Conservation (phyloP, 768 basidiomycete genomes). For the Pisolithus microcarpus region DNA sequence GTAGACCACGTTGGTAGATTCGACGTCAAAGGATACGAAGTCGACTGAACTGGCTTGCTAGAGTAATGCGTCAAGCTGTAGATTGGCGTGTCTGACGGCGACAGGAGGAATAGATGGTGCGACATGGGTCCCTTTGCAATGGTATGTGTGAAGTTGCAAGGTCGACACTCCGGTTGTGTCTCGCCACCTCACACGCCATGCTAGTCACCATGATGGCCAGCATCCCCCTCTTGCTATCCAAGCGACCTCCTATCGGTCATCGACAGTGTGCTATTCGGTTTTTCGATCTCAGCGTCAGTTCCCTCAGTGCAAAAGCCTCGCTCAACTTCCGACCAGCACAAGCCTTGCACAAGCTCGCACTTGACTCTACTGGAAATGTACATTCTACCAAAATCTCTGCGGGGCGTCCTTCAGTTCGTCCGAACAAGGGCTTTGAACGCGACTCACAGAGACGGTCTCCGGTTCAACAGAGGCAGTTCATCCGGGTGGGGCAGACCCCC, state of each 20-base stretch:
- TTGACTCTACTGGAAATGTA: background rate
- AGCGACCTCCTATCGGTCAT: too few relatives aligned
- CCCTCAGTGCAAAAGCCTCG: background rate
- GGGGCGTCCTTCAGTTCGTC: conserved; percentile 11
- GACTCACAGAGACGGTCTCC: conserved; percentile 16
- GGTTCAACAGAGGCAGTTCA: conserved; percentile 7
- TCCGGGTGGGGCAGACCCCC: conserved; percentile 23
- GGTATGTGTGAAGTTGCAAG: too few relatives aligned
- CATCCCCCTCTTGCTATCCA: too few relatives aligned
- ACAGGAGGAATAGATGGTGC: conserved; percentile 79
- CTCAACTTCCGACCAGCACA: background rate
- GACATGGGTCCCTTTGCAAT: conserved; percentile 45
- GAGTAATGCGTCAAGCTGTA: conserved; percentile 82
- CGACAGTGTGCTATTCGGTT: background rate
- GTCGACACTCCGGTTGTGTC: too few relatives aligned
- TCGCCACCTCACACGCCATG: too few relatives aligned
- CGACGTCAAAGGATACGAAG: conserved; percentile 63
- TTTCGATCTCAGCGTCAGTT: background rate
- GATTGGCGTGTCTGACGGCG: conserved; percentile 80
- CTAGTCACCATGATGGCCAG: too few relatives aligned
- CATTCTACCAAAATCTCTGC: background rate
- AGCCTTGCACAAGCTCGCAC: background rate
- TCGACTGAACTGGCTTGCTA: conserved; percentile 56
- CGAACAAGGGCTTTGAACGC: conserved; percentile 13
- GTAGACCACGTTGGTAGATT: conserved; percentile 89